Evolutionary conservation across 257 asterid genomes (phyloP), one percentile per base, ranked within the genome.

Genomic region (Prunella vulgaris): DNA sequence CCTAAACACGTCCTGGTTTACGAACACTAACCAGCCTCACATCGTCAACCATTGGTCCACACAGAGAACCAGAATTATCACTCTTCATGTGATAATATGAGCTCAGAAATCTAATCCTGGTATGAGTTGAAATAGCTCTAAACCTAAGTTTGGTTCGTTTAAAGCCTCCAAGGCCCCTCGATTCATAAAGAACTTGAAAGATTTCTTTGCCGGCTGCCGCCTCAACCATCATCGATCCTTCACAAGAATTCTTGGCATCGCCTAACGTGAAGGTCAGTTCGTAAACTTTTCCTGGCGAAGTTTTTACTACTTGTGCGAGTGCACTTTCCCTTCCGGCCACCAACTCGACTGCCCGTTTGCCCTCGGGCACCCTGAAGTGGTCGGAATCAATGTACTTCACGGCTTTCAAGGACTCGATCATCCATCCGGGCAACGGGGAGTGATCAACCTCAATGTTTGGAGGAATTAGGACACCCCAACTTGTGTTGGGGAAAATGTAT

Each of bases 361-460:
- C 95, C 58, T 84, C 79, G 10, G 96, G 90, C 56, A 92, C 88
- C 1, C 74, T 28, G 54, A 87, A 92, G 76, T 92, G 96, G 14
- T 54, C 70, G 0, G 96, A 85, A 15, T 92, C 96, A 10, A 92
- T 81, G 83, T 92, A 92, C 54, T 87, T 89, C 0, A 92, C 90
- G 22, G 96, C 96, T 70, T 92, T 89, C 9, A 86, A 80, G 21
- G 98, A 92, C 42, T 92, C 95, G 24, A 89, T 82, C 60, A 86
- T 84, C 98, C 98, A 89, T 13, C 95, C 94, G 5, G 85, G 92
- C 12, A 92, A 27, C 1, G 98, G 98, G 10, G 94, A 92, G 84
- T 92, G 93, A 6, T 84, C 87, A 44, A 87, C 93, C 67, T 86
- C 90, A 10, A 87, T 82, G 84, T 83, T 81, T 38, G 98, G 94